phyloP scores from a whole-genome alignment of 768 basidiomycete genomes.

The Lyophyllum atratum region DNA sequence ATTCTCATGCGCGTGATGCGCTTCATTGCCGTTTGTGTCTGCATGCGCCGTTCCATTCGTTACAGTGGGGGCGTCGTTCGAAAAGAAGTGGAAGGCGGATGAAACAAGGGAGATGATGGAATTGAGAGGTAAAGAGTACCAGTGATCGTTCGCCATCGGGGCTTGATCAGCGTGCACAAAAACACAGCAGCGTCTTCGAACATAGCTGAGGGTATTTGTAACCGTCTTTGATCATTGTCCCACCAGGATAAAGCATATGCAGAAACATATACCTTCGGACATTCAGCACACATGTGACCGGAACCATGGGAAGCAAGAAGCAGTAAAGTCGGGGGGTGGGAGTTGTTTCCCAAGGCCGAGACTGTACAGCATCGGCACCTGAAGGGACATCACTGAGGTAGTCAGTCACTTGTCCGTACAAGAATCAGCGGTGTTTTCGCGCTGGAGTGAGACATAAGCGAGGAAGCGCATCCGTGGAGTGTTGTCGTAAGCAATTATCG shows the following conservation, averaged over 20 bases:
- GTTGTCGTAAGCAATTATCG: too few relatives aligned
- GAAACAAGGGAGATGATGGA: too few relatives aligned
- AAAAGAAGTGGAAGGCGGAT: background rate
- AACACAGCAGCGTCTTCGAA: too few relatives aligned
- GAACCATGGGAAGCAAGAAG: background rate
- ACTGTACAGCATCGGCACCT: too few relatives aligned
- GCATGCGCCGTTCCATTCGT: background rate
- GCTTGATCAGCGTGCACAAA: too few relatives aligned
- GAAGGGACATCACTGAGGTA: background rate
- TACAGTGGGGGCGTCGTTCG: background rate
- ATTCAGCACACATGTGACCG: background rate
- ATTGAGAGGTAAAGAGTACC: too few relatives aligned
- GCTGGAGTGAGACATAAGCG: too few relatives aligned
- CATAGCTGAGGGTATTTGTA: too few relatives aligned
- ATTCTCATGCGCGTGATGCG: background rate
- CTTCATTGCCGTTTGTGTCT: background rate
- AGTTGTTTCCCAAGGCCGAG: background rate
- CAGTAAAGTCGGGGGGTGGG: background rate
- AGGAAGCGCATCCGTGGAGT: too few relatives aligned
- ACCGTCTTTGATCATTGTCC: too few relatives aligned
- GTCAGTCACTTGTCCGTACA: background rate
- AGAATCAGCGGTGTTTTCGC: background rate
- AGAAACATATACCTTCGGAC: background rate
- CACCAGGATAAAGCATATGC: background rate
- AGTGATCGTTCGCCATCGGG: too few relatives aligned